Percentiles rank a stretch among this genome's conserved stretches.
Conservation (phyloP, 495 filamentous ascomycete species). For the Neohortaea acidophila region DNA sequence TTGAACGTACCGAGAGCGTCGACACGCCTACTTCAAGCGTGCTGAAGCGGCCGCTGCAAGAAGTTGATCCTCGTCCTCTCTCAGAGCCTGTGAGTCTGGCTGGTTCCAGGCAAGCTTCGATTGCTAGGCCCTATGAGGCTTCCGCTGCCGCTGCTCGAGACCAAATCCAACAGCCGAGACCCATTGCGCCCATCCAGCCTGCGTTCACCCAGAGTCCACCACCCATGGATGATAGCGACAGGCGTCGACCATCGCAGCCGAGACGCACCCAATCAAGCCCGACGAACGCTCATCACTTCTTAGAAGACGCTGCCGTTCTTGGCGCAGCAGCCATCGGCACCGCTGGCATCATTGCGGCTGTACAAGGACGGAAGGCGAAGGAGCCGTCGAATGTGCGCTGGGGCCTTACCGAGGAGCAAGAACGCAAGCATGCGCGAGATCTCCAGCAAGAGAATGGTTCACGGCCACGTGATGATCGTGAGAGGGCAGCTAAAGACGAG, state of each 20-base stretch:
- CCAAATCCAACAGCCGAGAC: constrained; percentile 28
- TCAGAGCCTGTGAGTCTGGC: constrained; percentile 5
- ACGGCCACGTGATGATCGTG: constrained; percentile 12
- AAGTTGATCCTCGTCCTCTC: constrained; percentile 13
- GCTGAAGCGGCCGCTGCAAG: constrained; percentile 12
- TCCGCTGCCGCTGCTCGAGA: constrained; percentile 20
- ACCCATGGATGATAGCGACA: background rate
- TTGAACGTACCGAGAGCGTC: background rate
- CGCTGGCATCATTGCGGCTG: constrained; percentile 15
- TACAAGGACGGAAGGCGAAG: constrained; percentile 12
- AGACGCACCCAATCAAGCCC: constrained; percentile 14
- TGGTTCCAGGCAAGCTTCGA: constrained; percentile 8
- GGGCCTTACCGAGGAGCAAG: constrained; percentile 23
- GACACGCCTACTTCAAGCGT: constrained; percentile 1
- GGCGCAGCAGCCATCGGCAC: constrained; percentile 20
- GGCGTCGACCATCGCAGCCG: constrained; percentile 1
- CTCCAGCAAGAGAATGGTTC: constrained; percentile 13
- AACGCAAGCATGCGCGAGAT: constrained; percentile 16
- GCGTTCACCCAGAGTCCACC: constrained; percentile 5
- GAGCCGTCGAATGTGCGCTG: constrained; percentile 23
- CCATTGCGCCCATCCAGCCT: constrained; percentile 23
- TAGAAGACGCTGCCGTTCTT: constrained; percentile 21
- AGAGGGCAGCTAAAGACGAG: constrained; percentile 18
- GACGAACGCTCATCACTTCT: constrained; percentile 10
- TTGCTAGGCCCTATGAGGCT: constrained; percentile 5